Conservation (phyloP, 352 stramenopile species). For the Globisporangium yorkense region DNA sequence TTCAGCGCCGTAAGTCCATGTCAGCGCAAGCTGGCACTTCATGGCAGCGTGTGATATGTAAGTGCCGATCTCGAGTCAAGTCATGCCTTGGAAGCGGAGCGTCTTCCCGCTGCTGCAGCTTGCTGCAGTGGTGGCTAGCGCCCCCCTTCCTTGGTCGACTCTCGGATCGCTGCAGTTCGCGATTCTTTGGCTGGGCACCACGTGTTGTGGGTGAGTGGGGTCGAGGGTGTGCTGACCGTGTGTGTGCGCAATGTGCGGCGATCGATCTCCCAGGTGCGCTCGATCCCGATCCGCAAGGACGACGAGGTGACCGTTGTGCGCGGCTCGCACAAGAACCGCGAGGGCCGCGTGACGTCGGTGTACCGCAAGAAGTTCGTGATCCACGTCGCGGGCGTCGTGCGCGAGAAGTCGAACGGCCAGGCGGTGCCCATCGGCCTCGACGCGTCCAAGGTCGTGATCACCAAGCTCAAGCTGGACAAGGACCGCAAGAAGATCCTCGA, state of each 20-base stretch:
- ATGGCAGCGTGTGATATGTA: conserved; percentile 85
- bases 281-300: conserved; percentile 98
- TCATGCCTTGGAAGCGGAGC: too few species aligned
- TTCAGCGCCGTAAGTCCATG: conserved; percentile 88
- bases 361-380: conserved; percentile 99
- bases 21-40: conserved; percentile 84
- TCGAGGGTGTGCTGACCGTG: neutral
- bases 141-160: neutral
- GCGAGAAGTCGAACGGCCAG: conserved; percentile 98
- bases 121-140: neutral
- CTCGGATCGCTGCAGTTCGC: neutral
- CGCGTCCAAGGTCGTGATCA: conserved; percentile 98
- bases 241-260: neutral
- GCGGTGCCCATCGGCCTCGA: conserved; percentile 96
- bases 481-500: conserved; percentile 98
- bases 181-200: neutral
- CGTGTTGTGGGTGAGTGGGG: neutral
- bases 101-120: neutral
- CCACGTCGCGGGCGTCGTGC: conserved; percentile 98
- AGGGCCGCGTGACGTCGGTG: conserved; percentile 96
- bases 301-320: conserved; percentile 98
- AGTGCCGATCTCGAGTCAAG: conserved; percentile 37
- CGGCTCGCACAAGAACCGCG: conserved; percentile 96
- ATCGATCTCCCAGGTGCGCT: conserved; percentile 80
- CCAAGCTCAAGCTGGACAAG: conserved; percentile 99